Evolutionary conservation across 2,329 filamentous ascomycete genomes (phyloP).

Genomic region (Alternaria ventricosa): DNA sequence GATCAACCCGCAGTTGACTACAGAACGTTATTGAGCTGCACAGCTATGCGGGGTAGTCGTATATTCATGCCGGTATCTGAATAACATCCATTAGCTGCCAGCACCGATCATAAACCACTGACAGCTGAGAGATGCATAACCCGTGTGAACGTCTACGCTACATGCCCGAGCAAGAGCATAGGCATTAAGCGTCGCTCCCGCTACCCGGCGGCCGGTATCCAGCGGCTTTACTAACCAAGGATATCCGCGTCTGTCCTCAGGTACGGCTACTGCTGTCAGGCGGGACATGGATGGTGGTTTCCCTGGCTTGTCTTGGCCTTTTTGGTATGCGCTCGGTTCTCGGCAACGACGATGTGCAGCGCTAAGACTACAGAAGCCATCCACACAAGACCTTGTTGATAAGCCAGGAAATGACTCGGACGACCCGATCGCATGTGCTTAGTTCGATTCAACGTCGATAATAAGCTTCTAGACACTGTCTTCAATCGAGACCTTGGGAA

Average conservation of each 20-base stretch:
- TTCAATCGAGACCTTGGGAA: neutral
- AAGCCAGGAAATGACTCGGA: neutral
- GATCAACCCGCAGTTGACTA: neutral
- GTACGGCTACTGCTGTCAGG: neutral
- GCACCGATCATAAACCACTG: neutral
- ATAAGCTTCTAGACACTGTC: neutral
- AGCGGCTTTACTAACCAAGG: neutral
- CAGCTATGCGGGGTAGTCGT: neutral
- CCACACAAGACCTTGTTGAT: neutral
- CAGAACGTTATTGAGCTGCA: neutral
- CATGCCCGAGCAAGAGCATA: neutral
- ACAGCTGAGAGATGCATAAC: neutral
- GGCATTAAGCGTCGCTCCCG: neutral
- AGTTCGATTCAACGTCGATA: neutral
- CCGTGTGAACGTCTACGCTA: neutral
- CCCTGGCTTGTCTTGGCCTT: neutral
- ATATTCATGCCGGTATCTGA: neutral
- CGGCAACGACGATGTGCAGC: neutral
- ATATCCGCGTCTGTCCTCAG: slow-evolving; percentile 9
- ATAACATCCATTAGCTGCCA: neutral
- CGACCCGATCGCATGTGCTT: neutral
- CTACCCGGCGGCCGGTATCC: neutral
- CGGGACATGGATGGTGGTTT: neutral
- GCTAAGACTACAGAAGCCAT: neutral
- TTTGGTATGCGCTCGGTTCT: neutral